phyloP scores from a whole-genome alignment of 2,329 filamentous ascomycete species.

The Aspergillus sergii region DNA sequence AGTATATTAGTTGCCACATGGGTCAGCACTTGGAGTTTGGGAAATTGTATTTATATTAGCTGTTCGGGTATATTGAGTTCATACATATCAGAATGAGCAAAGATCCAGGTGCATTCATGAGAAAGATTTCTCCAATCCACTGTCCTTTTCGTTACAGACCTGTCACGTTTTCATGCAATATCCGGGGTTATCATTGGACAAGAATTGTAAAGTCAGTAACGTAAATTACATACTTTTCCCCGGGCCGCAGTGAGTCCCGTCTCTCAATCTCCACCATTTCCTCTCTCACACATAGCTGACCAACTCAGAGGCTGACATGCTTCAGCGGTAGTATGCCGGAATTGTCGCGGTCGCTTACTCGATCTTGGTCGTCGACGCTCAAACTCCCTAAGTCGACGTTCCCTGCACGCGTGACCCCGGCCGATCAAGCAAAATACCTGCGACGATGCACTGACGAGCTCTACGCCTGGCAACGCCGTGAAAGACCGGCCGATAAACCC shows the following conservation, averaged over 20 bases:
- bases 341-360: constrained; percentile 39
- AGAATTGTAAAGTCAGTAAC: background rate
- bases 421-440: constrained; percentile 61
- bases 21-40: background rate
- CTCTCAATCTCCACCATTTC: background rate
- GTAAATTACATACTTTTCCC: constrained; percentile 2
- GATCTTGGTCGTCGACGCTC: constrained; percentile 72
- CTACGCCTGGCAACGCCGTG: constrained; percentile 78
- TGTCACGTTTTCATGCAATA: background rate
- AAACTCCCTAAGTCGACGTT: constrained; percentile 75
- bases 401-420: constrained; percentile 52
- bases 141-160: background rate
- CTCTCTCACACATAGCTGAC: constrained; percentile 10
- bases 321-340: constrained; percentile 40
- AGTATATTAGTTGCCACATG: constrained; percentile 63
- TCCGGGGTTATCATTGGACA: background rate
- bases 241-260: background rate
- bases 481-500: constrained; percentile 55
- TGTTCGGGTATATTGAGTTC: background rate
- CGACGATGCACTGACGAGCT: constrained; percentile 81
- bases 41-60: background rate
- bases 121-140: background rate
- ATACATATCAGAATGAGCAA: background rate
- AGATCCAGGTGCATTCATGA: background rate
- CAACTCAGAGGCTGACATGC: constrained; percentile 24